Evolutionary conservation across 352 stramenopile species (phyloP).

Genomic region (Phytophthora agathidicida): DNA sequence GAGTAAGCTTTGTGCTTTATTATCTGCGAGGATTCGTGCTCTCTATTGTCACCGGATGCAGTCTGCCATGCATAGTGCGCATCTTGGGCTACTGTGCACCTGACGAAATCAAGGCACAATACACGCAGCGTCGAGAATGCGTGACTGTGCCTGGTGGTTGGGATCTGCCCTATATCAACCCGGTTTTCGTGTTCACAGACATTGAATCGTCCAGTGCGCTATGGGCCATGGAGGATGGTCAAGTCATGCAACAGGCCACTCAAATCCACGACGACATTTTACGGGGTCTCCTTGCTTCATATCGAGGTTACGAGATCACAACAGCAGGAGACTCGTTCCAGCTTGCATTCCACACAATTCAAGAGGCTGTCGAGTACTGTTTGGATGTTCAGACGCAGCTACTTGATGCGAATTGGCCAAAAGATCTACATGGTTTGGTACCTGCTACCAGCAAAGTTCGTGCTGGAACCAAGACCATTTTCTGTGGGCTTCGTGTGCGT

Average conservation of each 20-base stretch:
- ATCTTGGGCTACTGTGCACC: constrained; percentile 39
- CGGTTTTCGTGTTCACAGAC: constrained; percentile 65
- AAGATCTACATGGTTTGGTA: constrained; percentile 44
- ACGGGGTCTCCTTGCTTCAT: constrained; percentile 25
- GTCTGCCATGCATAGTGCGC: constrained; percentile 45
- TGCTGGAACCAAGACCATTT: constrained; percentile 32
- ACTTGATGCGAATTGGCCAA: constrained; percentile 57
- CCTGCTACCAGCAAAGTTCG: constrained; percentile 44
- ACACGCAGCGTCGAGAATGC: constrained; percentile 28
- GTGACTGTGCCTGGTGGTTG: neutral
- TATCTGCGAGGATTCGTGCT: constrained; percentile 48
- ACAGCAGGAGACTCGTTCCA: constrained; percentile 70
- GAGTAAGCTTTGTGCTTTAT: constrained; percentile 46
- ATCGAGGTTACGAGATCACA: constrained; percentile 74
- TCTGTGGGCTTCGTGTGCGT: constrained; percentile 48
- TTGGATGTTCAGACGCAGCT: constrained; percentile 51
- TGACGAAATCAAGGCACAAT: constrained; percentile 36
- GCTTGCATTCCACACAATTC: constrained; percentile 61
- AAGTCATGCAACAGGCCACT: constrained; percentile 42
- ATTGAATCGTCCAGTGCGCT: constrained; percentile 62
- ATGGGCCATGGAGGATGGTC: constrained; percentile 40
- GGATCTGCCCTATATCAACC: constrained; percentile 27
- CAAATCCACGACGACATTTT: constrained; percentile 52
- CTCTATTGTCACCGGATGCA: constrained; percentile 47
- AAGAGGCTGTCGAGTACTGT: constrained; percentile 58